A percentile compares a stretch with the other conserved stretches of the same genome.
phyloP scores from a whole-genome alignment of 345 rosid genomes.

The Moricandia moricandioides region DNA sequence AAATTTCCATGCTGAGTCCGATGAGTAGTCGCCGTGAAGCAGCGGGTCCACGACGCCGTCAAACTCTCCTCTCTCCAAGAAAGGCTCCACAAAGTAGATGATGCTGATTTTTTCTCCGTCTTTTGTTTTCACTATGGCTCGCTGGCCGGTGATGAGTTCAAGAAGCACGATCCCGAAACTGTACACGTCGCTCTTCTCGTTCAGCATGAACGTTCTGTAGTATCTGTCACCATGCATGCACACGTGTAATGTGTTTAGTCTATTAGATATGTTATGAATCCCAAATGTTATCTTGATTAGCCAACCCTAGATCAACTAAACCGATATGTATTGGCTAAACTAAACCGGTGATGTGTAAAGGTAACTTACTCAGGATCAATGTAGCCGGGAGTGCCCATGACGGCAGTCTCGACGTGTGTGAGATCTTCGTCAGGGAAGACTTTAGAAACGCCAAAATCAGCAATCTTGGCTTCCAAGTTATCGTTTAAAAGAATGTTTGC shows the following conservation, averaged over 20 bases:
- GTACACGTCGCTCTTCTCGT: constrained; percentile 53
- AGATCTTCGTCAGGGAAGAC: constrained; percentile 38
- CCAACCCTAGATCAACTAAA: background rate
- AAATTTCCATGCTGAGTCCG: constrained; percentile 33
- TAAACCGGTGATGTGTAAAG: background rate
- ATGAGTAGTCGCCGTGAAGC: constrained; percentile 17
- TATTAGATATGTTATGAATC: background rate
- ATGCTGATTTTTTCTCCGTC: constrained; percentile 32
- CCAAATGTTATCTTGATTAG: background rate
- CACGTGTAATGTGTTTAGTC: background rate
- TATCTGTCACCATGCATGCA: constrained; percentile 18
- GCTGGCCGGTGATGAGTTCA: constrained; percentile 51
- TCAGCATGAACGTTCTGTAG: constrained; percentile 27
- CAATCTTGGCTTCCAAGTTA: constrained; percentile 48
- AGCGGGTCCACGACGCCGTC: constrained; percentile 24
- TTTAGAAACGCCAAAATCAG: constrained; percentile 50
- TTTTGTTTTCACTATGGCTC: constrained; percentile 32
- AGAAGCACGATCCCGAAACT: constrained; percentile 50
- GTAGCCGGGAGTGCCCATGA: constrained; percentile 47
- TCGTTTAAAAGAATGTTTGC: constrained; percentile 38
- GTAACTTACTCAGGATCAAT: constrained; percentile 37
- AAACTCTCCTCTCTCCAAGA: constrained; percentile 21
- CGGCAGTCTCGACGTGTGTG: constrained; percentile 36
- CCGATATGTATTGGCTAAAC: background rate
- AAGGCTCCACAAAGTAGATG: constrained; percentile 25